Base-by-base conservation (phyloP, 495 filamentous ascomycete species). In the Elaphomyces granulatus region DNA sequence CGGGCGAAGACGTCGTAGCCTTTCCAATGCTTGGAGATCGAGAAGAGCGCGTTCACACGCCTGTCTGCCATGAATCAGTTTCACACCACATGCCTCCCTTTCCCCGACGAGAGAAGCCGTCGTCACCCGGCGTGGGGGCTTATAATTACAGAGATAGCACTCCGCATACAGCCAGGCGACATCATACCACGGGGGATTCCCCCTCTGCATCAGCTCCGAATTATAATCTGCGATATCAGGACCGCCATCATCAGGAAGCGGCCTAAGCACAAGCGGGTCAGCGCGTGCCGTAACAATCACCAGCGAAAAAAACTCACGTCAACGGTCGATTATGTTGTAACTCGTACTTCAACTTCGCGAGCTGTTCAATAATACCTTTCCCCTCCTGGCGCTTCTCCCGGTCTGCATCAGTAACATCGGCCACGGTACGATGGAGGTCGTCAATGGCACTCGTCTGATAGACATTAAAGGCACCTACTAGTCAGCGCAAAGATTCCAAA, bases 301-400 rank as follows among this genome's bases (percentile, higher is more conserved):
- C n/a, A n/a, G n/a, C 4, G 4, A 4, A 37, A 16, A 1, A n/a
- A 20, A 62, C 79, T 47, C 63, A 92, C 86, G 70, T 84, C 51
- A 98, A 57, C 45, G 77, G 65, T 32, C 86, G 72, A 54, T 95
- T 74, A 56, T 98, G 90, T 53, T 94, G 90, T 32, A 95, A 58
- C 63, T 98, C 88, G 61, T 96, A 94, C 62, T 98, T 98, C 45
- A 98, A 68, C 50, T 70, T 75, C 10, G 81, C 80, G 1, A 98
- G 66, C 38, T 80, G 72, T 55, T 78, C 77, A 28, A 93, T 71
- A 44, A 98, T 90, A 44, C 56, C 63, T 62, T 94, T 94, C 44
- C 90, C 90, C 50, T 98, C 90, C 18, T 70, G 71, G 12, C 60
- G 55, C 56, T 83, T 81, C 30, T 72, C 74, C 1, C 71, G 54